These are phyloP conservation scores for Ephemerocybe angulata DNA, from an alignment of 768 basidiomycete genomes.

Conservation along the genomic window DNA sequence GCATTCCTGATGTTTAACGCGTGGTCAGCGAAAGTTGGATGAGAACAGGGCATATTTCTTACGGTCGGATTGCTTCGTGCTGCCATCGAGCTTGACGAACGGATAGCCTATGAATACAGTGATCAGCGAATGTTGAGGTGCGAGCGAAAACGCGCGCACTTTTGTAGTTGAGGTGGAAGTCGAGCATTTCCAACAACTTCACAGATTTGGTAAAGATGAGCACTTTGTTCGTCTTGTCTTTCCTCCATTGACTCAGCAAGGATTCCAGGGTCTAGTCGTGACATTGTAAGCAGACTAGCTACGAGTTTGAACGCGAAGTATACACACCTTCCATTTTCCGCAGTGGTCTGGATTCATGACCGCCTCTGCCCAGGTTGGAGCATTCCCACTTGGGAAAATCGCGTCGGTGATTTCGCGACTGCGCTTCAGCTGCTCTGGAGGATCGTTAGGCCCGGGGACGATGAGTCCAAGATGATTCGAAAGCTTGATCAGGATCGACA, in stretches of 20 bases:
- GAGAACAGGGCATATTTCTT: slow-evolving; percentile 22
- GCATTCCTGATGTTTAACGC: slow-evolving; percentile 57
- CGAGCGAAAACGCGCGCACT: slow-evolving; percentile 33
- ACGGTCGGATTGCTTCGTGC: slow-evolving; percentile 64
- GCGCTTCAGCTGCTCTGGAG: slow-evolving; percentile 53
- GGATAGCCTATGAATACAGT: slow-evolving; percentile 40
- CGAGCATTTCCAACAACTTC: slow-evolving; percentile 82
- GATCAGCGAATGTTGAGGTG: background rate
- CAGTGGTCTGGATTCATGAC: slow-evolving; percentile 66
- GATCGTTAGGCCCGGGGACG: slow-evolving; percentile 68
- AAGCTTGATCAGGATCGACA: slow-evolving; percentile 79
- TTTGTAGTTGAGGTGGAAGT: slow-evolving; percentile 62
- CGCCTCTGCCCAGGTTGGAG: slow-evolving; percentile 59
- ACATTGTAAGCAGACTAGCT: background rate
- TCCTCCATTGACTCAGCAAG: slow-evolving; percentile 64
- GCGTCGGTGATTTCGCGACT: slow-evolving; percentile 59
- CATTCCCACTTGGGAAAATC: slow-evolving; percentile 55
- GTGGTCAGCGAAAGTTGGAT: background rate
- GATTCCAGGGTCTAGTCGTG: slow-evolving; percentile 58
- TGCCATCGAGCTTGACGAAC: slow-evolving; percentile 80
- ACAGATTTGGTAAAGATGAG: slow-evolving; percentile 93
- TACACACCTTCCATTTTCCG: slow-evolving; percentile 80
- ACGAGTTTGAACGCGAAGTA: background rate
- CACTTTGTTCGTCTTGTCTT: slow-evolving; percentile 74
- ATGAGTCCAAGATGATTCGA: slow-evolving; percentile 88